Evolutionary conservation across 202 grass and related monocot genomes (phyloP), one percentile per base, ranked within the genome.

Genomic region (Alloteropsis angusta): DNA sequence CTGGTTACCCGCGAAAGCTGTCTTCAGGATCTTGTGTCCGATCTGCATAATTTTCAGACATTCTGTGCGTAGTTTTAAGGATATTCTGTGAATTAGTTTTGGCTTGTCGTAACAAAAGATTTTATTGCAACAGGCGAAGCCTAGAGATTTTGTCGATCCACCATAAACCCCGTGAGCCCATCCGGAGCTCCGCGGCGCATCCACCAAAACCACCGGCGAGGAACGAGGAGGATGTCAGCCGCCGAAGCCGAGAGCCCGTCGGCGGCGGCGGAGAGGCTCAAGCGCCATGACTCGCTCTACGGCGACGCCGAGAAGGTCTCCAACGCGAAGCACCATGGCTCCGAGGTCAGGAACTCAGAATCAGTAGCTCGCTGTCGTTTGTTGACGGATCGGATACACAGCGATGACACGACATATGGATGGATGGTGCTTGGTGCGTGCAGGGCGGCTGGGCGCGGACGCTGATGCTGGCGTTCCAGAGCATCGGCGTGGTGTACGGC

Each of bases 401-500:
- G 25, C 11, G 5, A 0, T 9, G 49, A 53, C 52, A 55, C 19
- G 52, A 28, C 54, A 58, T 5, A 58, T 5, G 23, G 21, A 14
- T 57, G 3, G 19, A 38, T 39, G 16, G 26, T 19, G 13, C 55
- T 30, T 15, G 47, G 15, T 2, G 3, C 42, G 56, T 65, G 38
- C 42, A 90, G 91, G 85, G 39, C 17, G 57, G 79, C 79, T 94
- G 88, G 86, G 46, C 60, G 16, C 35, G 39, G 60, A 94, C 88
- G 26, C 65, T 94, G 87, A 87, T 39, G 2, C 79, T 96, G 69
- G 89, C 89, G 12, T 96, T 96, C 84, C 92, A 96, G 45, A 85
- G 86, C 80, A 81, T 96, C 44, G 87, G 92, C 41, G 58, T 96
- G 1, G 84, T 96, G 59, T 96, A 96, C 68, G 92, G 89, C n/a